Conservation (phyloP, 225 moss, liverwort and hornwort species). For the Bryoerythrophyllum caledonicum region DNA sequence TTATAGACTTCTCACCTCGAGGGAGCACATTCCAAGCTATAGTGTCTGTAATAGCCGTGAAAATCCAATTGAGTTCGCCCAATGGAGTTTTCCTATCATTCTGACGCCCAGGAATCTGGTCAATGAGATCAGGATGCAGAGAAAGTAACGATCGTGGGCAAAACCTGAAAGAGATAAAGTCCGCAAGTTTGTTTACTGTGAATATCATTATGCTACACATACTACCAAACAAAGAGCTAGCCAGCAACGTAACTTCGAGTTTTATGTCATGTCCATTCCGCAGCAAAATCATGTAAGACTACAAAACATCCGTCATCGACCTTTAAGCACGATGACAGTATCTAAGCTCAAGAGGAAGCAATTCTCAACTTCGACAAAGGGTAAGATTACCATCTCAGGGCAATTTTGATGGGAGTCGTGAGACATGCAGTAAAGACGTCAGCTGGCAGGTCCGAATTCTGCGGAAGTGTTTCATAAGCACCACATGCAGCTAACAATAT, state of each 20-base stretch:
- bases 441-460: conserved; percentile 88
- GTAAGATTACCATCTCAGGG: conserved; percentile 82
- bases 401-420: conserved; percentile 98
- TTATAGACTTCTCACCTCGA: conserved; percentile 64
- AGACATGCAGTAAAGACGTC: conserved; percentile 98
- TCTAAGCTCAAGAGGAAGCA: not conserved
- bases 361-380: conserved; percentile 5
- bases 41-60: conserved; percentile 97
- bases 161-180: conserved; percentile 65
- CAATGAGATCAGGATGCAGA: conserved; percentile 83
- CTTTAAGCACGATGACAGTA: not conserved
- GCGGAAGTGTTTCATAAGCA: conserved; percentile 88
- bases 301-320: conserved; percentile 10
- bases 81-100: conserved; percentile 95
- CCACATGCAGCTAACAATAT: conserved; percentile 96
- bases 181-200: conserved; percentile 21
- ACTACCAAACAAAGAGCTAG: conserved; percentile 1
- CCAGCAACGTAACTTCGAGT: conserved; percentile 7
- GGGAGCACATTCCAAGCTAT: conserved; percentile 99
- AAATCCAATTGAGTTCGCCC: conserved; percentile 98
- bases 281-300: not conserved
- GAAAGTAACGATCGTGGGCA: conserved; percentile 81
- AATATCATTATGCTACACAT: conserved; percentile 1
- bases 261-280: not conserved
- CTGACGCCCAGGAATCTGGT: conserved; percentile 95